These are phyloP conservation scores for Calocybe cyanea DNA, from an alignment of 768 basidiomycete genomes.

Conservation along the genomic window DNA sequence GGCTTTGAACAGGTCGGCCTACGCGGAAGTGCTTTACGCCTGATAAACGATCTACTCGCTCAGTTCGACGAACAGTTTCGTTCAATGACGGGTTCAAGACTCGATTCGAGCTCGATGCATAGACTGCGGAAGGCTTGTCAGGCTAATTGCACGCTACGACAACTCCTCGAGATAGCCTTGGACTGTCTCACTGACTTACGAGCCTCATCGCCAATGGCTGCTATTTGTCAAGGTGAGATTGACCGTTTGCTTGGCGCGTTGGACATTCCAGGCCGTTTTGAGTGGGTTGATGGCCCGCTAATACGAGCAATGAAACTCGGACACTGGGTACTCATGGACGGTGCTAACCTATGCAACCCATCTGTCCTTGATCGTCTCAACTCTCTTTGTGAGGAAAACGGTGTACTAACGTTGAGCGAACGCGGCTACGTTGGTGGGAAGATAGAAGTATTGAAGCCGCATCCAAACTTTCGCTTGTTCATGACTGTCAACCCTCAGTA, in stretches of 20 bases:
- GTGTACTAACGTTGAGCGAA: slow-evolving; percentile 82
- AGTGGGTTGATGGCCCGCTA: slow-evolving; percentile 95
- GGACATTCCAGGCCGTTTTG: slow-evolving; percentile 57
- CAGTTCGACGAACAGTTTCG: slow-evolving; percentile 37
- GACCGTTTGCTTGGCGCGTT: slow-evolving; percentile 18
- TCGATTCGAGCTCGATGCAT: slow-evolving; percentile 17
- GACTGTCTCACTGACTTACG: slow-evolving; percentile 13
- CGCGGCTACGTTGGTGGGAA: slow-evolving; percentile 77
- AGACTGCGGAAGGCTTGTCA: slow-evolving; percentile 18
- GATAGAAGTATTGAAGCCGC: slow-evolving; percentile 74
- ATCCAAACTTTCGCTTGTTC: slow-evolving; percentile 87
- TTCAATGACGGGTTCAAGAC: slow-evolving; percentile 26
- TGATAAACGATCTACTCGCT: slow-evolving; percentile 37
- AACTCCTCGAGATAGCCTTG: slow-evolving; percentile 13
- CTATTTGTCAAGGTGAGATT: slow-evolving; percentile 18
- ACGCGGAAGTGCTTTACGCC: slow-evolving; percentile 31
- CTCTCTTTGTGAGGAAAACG: slow-evolving; percentile 88
- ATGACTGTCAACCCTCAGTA: slow-evolving; percentile 90
- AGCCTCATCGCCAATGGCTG: slow-evolving; percentile 2
- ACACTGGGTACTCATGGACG: slow-evolving; percentile 87
- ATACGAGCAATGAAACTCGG: slow-evolving; percentile 82
- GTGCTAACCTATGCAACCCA: slow-evolving; percentile 91
- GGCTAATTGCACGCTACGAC: slow-evolving; percentile 5
- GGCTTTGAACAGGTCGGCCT: slow-evolving; percentile 90
- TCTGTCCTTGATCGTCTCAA: slow-evolving; percentile 96